Evolutionary conservation across 2,329 filamentous ascomycete genomes (phyloP).

Genomic region (Beauveria scarabaeidicola): DNA sequence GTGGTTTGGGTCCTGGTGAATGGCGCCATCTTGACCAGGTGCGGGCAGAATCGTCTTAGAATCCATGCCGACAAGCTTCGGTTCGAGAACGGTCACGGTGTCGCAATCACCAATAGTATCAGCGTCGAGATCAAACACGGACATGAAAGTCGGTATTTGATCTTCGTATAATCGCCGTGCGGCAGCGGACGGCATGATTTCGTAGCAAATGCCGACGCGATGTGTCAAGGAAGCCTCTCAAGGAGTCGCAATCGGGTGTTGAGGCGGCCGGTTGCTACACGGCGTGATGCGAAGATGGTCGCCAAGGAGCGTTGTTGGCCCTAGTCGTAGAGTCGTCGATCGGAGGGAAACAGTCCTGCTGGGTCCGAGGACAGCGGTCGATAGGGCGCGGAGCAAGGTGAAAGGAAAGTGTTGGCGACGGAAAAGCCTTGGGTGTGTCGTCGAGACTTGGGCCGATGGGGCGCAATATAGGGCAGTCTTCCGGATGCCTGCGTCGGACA

Average conservation of each 20-base stretch:
- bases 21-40: constrained; percentile 29
- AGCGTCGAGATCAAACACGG: constrained; percentile 59
- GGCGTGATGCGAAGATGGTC: background rate
- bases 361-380: constrained; percentile 13
- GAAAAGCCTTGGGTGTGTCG: background rate
- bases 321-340: constrained; percentile 5
- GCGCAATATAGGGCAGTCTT: background rate
- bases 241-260: too few species aligned
- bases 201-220: constrained; percentile 4
- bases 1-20: constrained; percentile 46
- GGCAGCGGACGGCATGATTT: constrained; percentile 54
- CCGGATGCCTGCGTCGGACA: background rate
- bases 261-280: background rate
- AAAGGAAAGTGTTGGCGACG: constrained; percentile 12
- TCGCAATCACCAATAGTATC: constrained; percentile 45
- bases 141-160: constrained; percentile 69
- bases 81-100: constrained; percentile 45
- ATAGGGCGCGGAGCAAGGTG: constrained; percentile 15
- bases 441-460: constrained; percentile 9
- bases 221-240: background rate
- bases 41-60: constrained; percentile 29
- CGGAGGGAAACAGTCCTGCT: constrained; percentile 10
- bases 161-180: constrained; percentile 56
- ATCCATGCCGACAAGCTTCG: constrained; percentile 43
- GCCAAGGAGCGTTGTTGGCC: background rate